Percentiles rank a stretch among this genome's conserved stretches.
Evolutionary conservation across 306 rosid species (phyloP).

Genomic region (Dryas alaskensis): DNA sequence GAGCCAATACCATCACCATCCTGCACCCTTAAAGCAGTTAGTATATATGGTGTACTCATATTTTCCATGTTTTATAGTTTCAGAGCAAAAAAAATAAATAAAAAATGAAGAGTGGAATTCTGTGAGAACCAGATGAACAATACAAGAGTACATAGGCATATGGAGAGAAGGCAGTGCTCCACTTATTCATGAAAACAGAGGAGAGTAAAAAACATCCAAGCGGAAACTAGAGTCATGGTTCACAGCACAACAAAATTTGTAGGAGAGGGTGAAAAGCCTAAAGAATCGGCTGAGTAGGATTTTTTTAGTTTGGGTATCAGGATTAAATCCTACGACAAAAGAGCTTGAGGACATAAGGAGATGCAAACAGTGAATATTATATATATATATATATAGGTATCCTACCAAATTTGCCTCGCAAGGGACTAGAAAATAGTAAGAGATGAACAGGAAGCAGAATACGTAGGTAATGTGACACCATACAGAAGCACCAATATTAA

Average conservation of each 20-base stretch:
- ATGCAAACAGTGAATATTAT: conserved; percentile 2
- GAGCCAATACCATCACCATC: conserved; percentile 43
- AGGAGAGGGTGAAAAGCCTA: neutral
- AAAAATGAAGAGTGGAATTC: neutral
- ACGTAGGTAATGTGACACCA: neutral
- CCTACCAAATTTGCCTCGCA: neutral
- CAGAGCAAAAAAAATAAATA: neutral
- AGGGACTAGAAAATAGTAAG: neutral
- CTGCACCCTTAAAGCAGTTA: conserved; percentile 44
- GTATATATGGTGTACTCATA: neutral
- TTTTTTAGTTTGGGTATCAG: neutral
- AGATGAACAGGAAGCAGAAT: neutral
- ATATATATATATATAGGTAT: neutral
- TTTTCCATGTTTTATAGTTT: neutral
- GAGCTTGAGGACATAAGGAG: neutral
- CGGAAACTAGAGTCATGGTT: neutral
- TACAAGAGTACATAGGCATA: neutral
- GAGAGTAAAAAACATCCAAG: neutral
- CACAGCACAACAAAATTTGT: neutral
- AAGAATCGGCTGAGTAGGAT: neutral
- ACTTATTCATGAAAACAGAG: neutral
- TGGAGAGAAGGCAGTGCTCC: neutral
- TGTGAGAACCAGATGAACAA: conserved; percentile 6
- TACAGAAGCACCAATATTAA: neutral
- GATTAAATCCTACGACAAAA: conserved; percentile 5